Conservation (phyloP, 805 yeast genomes). For the Clavispora vitiphila region DNA sequence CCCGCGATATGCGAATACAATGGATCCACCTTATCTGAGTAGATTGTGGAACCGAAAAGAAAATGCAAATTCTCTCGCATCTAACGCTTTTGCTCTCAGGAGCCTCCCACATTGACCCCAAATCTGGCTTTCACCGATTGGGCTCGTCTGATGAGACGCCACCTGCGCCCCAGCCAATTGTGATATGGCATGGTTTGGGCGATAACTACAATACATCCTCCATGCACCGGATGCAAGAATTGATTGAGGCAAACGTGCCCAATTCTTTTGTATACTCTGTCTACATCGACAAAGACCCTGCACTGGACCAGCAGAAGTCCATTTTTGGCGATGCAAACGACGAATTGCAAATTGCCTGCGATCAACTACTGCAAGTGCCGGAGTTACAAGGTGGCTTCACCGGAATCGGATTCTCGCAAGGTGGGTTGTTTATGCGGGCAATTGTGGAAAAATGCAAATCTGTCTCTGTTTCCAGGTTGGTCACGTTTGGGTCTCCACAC, state of each 20-base stretch:
- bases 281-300: slow-evolving; percentile 43
- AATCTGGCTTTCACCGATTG: too few relatives aligned
- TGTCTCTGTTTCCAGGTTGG: slow-evolving; percentile 40
- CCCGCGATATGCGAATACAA: too few relatives aligned
- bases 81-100: not conserved
- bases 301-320: slow-evolving; percentile 50
- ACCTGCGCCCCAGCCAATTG: slow-evolving; percentile 36
- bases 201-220: slow-evolving; percentile 64
- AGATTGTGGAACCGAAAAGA: too few relatives aligned
- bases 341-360: slow-evolving; percentile 54
- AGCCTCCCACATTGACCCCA: too few relatives aligned
- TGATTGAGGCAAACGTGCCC: slow-evolving; percentile 45
- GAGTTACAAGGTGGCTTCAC: slow-evolving; percentile 55
- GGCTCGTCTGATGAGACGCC: not conserved
- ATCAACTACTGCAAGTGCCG: slow-evolving; percentile 41
- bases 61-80: not conserved
- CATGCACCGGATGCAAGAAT: slow-evolving; percentile 41
- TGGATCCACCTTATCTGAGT: too few relatives aligned
- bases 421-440: slow-evolving; percentile 74
- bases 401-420: slow-evolving; percentile 78
- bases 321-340: slow-evolving; percentile 55
- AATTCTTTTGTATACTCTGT: slow-evolving; percentile 50
- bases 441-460: slow-evolving; percentile 53
- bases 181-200: slow-evolving; percentile 84
- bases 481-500: slow-evolving; percentile 82